Percentiles rank a stretch among this genome's conserved stretches.
These are phyloP conservation scores for Suillus alpinus DNA, from an alignment of 768 basidiomycete species.

Conservation along the genomic window DNA sequence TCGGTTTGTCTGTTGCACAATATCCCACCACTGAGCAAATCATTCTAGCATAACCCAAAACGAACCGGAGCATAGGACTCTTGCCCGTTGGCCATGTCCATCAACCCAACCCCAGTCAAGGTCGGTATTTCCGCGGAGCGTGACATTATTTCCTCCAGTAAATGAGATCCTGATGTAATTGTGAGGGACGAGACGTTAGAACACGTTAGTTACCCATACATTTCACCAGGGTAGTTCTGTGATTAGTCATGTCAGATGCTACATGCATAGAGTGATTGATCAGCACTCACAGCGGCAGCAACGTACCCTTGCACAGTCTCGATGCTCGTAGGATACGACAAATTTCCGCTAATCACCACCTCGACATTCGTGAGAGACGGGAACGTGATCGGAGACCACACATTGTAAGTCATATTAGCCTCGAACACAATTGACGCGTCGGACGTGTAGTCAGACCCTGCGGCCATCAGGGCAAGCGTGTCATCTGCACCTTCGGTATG, in stretches of 20 bases:
- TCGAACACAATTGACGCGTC: conserved; percentile 56
- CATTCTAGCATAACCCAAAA: not conserved
- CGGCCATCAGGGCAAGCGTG: conserved; percentile 44
- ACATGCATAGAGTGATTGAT: not conserved
- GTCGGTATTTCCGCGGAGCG: conserved; percentile 51
- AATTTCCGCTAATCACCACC: conserved; percentile 53
- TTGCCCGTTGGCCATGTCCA: conserved; percentile 53
- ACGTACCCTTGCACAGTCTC: conserved; percentile 48
- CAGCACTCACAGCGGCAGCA: conserved; percentile 37
- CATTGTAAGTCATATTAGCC: conserved; percentile 57
- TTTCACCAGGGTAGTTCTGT: conserved; percentile 44
- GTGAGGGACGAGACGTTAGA: not conserved
- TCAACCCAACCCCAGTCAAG: conserved; percentile 66
- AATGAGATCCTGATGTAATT: conserved; percentile 47
- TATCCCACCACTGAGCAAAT: conserved; percentile 54
- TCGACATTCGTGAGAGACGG: conserved; percentile 55
- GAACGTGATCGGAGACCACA: conserved; percentile 58
- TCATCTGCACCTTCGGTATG: conserved; percentile 50
- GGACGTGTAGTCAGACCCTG: conserved; percentile 35
- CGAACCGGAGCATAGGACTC: conserved; percentile 5
- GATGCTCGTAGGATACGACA: conserved; percentile 54
- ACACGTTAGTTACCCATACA: conserved; percentile 26
- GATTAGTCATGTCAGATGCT: conserved; percentile 2
- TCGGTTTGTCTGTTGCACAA: conserved; percentile 48
- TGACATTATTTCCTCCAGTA: conserved; percentile 54